Percentiles rank a stretch among this genome's conserved stretches.
phyloP scores from a whole-genome alignment of 495 filamentous ascomycete genomes.

The Neurospora africana region DNA sequence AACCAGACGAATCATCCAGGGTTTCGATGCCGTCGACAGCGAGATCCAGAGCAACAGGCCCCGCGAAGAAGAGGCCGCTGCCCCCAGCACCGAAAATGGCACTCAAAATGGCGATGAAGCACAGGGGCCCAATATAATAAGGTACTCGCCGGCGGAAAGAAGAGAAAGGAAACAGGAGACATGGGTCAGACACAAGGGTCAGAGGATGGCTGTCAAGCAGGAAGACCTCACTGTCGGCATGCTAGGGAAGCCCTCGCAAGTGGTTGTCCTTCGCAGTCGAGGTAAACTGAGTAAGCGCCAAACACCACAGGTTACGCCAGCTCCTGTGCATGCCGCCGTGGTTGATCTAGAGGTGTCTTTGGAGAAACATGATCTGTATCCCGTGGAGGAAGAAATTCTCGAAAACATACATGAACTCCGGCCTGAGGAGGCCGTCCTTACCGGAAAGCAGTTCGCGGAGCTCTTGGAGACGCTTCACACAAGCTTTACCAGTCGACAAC shows the following conservation, averaged over 20 bases:
- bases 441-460: constrained; percentile 25
- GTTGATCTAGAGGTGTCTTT: constrained; percentile 24
- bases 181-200: background rate
- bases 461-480: constrained; percentile 25
- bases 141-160: background rate
- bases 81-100: background rate
- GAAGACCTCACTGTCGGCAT: background rate
- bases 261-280: constrained; percentile 16
- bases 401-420: constrained; percentile 34
- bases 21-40: background rate
- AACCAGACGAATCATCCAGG: background rate
- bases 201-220: background rate
- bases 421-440: constrained; percentile 22
- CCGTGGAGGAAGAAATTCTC: constrained; percentile 20
- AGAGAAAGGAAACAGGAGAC: background rate
- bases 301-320: background rate
- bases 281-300: background rate
- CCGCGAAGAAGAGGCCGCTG: background rate
- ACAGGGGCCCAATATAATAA: background rate
- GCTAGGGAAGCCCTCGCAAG: background rate
- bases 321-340: background rate
- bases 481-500: constrained; percentile 34
- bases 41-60: background rate
- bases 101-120: background rate
- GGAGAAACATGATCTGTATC: constrained; percentile 14